Base-by-base conservation (phyloP, 257 asterid species). In the Solanum medicagineum region DNA sequence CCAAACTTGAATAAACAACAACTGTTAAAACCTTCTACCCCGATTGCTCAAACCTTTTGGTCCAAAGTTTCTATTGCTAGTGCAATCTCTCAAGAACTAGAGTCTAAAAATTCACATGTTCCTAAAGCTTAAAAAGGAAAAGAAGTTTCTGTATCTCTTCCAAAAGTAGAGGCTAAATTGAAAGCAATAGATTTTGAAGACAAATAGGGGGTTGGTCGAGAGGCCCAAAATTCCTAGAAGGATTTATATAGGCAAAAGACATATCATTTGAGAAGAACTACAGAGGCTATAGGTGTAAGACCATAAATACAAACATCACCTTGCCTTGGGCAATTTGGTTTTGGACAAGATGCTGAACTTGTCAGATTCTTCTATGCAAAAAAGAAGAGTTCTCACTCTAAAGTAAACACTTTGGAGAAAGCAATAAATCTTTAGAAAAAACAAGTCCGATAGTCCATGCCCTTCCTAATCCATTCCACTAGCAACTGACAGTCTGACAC, bases 301-400 rank as follows among this genome's bases (percentile, higher is more conserved):
- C 93, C 85, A 89, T 92, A 63, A 92, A 93, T 89, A 93, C 97
- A 66, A 93, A 88, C 80, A 90, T 92, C 14, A 89, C 95, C 36
- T 32, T 54, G 90, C 96, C 51, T 90, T 93, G 95, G 92, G 94
- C 84, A 92, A 89, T 86, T 88, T 93, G 97, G 93, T 92, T 77
- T 57, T 91, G 88, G 95, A 93, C 62, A 93, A 91, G 84, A 86
- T 94, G 2, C 60, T 86, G 57, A 93, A 91, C 85, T 84, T 87
- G 36, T 77, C 95, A 6, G 88, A 88, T 75, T 87, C 94, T 40
- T 86, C 97, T 32, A 65, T 80, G 84, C 88, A 2, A 75, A 79
- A 40, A 86, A 74, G 81, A 92, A 32, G 36, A 32, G 36, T 32
- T 32, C 36, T 32, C 36, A 32, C 36, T 32, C 36, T 32, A 29